Base-by-base conservation (phyloP, 176 grass and related monocot genomes). In the Zoysia japonica region DNA sequence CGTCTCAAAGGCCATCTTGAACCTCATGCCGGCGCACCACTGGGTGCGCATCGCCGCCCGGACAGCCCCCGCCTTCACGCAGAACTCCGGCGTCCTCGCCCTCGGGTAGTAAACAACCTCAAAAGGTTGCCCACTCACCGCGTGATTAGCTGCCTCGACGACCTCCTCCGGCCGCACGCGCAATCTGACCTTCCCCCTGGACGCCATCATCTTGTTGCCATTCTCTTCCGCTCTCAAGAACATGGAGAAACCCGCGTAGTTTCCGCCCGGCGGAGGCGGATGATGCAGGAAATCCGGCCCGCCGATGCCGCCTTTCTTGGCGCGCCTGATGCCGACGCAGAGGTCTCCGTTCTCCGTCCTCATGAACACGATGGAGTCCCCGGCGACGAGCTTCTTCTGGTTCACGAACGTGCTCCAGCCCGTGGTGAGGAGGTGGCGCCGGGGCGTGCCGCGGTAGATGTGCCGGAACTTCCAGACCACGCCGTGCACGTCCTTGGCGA, bases 291-390 rank as follows among this genome's bases (percentile, higher is more conserved):
- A 66, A 51, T 88, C 80, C 14, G 76, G 90, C 10, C 80, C 72
- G 2, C 88, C 90, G 61, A 78, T 62, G 57, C 86, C 78, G 40
- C 89, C 90, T 70, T 93, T 93, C 85, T 99, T 99, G 48, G 96
- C 92, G 72, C 92, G 87, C 11, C 96, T 83, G 76, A 99, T 99
- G 67, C 96, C 96, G 17, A 99, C 96, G 79, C 92, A 99, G 59
- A 96, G 91, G 59, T 93, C 92, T 13, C 96, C 92, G 38, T 96
- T 91, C 40, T 93, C 88, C 3, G 96, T 91, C 66, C 92, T 63
- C 79, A 96, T 85, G 87, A 99, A 99, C n/a, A 99, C 92, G 85
- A 99, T 99, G 37, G 92, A 99, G 88, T 99, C 96, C n/a, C 96
- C 96, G 2, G 96, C 96, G 36, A 99, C 90, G 44, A 99, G 90